Percentiles rank a stretch among this genome's conserved stretches.
Evolutionary conservation across 1,139 yeast species (phyloP).

Genomic region (Kurtzmaniella quercitrusa): DNA sequence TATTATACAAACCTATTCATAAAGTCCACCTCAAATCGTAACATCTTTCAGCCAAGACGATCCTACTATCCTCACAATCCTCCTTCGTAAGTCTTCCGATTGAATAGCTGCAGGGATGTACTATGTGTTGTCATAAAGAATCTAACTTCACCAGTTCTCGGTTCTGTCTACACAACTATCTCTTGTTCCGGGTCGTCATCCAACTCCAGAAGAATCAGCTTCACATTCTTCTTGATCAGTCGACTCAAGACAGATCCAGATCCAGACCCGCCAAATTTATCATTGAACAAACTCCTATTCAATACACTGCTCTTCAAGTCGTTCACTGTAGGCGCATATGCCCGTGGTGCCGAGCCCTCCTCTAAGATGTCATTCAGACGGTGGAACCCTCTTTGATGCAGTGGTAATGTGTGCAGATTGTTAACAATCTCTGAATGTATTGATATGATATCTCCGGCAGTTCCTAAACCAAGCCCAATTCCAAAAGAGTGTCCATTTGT

Average conservation of each 20-base stretch:
- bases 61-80: too few relatives aligned
- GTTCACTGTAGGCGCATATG: background rate
- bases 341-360: background rate
- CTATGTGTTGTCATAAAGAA: too few relatives aligned
- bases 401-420: conserved; percentile 10
- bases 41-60: too few relatives aligned
- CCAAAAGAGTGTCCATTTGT: conserved; percentile 7
- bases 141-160: too few relatives aligned
- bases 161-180: conserved; percentile 2
- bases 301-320: background rate
- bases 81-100: too few relatives aligned
- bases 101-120: too few relatives aligned
- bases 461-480: conserved; percentile 34
- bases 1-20: too few relatives aligned
- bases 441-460: conserved; percentile 38
- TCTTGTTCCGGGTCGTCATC: background rate
- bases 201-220: conserved; percentile 1
- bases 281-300: background rate
- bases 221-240: conserved; percentile 1
- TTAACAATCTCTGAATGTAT: conserved; percentile 35
- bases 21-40: too few relatives aligned
- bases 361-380: conserved; percentile 2
- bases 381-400: conserved; percentile 9
- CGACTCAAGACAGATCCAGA: conserved; percentile 16
- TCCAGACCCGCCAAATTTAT: background rate